Conservation (phyloP, 306 rosid genomes). For the Hylodesmum podocarpum region DNA sequence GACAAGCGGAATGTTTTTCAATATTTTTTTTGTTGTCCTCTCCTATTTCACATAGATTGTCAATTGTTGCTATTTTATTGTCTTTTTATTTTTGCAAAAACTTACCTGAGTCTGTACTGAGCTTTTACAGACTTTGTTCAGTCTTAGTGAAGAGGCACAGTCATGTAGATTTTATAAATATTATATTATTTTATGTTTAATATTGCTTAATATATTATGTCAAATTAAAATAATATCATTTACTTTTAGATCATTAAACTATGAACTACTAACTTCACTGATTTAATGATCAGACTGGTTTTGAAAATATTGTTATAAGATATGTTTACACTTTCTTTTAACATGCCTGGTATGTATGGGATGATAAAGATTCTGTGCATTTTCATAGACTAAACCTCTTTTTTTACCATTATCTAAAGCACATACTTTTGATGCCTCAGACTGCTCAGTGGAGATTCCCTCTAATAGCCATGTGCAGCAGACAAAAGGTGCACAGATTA, state of each 20-base stretch:
- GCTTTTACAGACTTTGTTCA: too few species aligned
- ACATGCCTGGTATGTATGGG: constrained; percentile 19
- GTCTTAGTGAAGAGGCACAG: too few species aligned
- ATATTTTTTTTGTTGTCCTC: not conserved
- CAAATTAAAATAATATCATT: not conserved
- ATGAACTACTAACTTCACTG: not conserved
- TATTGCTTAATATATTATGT: not conserved
- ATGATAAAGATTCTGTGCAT: constrained; percentile 1
- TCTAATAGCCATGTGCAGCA: constrained; percentile 38
- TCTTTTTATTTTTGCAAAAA: too few species aligned
- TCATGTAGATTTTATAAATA: not conserved
- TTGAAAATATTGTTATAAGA: not conserved
- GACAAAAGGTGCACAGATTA: constrained; percentile 38
- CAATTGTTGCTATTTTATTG: too few species aligned
- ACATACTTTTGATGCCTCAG: constrained; percentile 42
- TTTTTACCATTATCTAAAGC: constrained; percentile 60
- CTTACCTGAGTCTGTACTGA: too few species aligned
- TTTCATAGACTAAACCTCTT: constrained; percentile 29
- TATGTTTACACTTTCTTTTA: constrained; percentile 9
- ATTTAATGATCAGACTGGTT: not conserved
- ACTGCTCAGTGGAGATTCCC: constrained; percentile 40
- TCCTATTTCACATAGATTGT: not conserved
- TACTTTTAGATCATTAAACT: not conserved
- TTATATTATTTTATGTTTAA: not conserved
- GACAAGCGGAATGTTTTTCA: not conserved